Evolutionary conservation across 2,329 filamentous ascomycete species (phyloP), one percentile per base, ranked within the genome.

Genomic region (Diaporthe sp.): DNA sequence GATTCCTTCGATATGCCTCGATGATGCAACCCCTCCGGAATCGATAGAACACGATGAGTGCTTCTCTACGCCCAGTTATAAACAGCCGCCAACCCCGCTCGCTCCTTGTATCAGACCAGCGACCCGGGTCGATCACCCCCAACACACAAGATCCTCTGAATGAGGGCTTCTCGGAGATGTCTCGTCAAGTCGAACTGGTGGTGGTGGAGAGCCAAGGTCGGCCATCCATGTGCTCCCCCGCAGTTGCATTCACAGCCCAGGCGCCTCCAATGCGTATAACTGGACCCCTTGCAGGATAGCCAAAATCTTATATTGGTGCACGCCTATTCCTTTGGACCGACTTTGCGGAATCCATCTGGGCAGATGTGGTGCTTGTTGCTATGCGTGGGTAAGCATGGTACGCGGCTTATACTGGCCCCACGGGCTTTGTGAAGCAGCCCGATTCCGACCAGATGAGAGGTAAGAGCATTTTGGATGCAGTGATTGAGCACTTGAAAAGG

Each of bases 121-220:
- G 15, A 32, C 63, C 44, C 63, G 32, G 63, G 63, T 39, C 63
- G 63, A 68, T 68, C 63, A 22, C 30, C 63, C 19, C 44, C 63
- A 68, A 27, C 9, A 51, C 32, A 30, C 47, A 27, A 53, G 47
- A 44, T 51, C 47, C 25, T 35, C n/a, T 37, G 32, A 17, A 17
- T 68, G 32, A 53, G 63, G 63, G 63, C 32, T 39, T 53, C 63
- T 68, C 63, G 63, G 63, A 68, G 47, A 68, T 68, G 63, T 68
- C 47, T 68, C 47, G 63, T 68, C 47, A 68, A 68, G 44, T 68
- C 44, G 22, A 68, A 22, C n/a, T 13, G 63, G 44, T 53, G 63
- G 63, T 68, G 47, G 30, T 51, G 63, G 32, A 53, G 32, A 35
- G 63, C 63, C 63, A 68, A 68, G 63, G 44, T 53, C 32, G 22